Evolutionary conservation across 2,329 filamentous ascomycete species (phyloP), one percentile per base, ranked within the genome.

Genomic region (Davidsoniella virescens): DNA sequence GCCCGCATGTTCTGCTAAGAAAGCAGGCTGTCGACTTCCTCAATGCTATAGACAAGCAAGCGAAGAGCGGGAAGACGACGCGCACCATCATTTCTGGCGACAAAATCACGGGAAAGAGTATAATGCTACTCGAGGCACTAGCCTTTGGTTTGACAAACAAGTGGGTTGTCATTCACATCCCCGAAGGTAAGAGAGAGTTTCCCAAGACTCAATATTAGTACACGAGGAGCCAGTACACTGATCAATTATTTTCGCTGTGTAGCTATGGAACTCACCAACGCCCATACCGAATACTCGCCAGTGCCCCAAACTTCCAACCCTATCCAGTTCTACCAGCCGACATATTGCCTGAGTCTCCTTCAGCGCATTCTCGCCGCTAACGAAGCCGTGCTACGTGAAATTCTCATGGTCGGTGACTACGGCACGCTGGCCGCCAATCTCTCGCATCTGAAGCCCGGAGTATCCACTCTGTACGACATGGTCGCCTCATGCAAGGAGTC

Each of bases 141-240:
- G 71, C 83, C 16, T 81, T 88, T 65, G 90, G 78, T 1, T 80
- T 90, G 56, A 63, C 88, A 59, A 86, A 87, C 63, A 75, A 83
- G 25, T 96, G 88, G 87, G 72, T 94, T 42, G 87, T 96, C 44
- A 73, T 98, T 52, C 82, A 85, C 60, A 73, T 96, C 47, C 88
- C 92, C 37, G 87, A 98, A 68, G 84, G 88, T 93, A 70, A 59
- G 72, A 59, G 72, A 59, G 23, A 14, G 9, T 5, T 29, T 39
- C 5, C n/a, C 8, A n/a, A 46, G 17, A 17, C 33, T 8, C 5
- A 38, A 39, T 18, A 39, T 9, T 8, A 23, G 20, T 23, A 23
- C 20, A 5, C 2, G 41, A 6, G 10, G 41, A 5, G 29, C 29
- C 4, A 33, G 29, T 9, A 33, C 8, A 12, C 8, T 33, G 29